Evolutionary conservation across 768 basidiomycete genomes (phyloP).

Genomic region (Rossbeevera mucosa): DNA sequence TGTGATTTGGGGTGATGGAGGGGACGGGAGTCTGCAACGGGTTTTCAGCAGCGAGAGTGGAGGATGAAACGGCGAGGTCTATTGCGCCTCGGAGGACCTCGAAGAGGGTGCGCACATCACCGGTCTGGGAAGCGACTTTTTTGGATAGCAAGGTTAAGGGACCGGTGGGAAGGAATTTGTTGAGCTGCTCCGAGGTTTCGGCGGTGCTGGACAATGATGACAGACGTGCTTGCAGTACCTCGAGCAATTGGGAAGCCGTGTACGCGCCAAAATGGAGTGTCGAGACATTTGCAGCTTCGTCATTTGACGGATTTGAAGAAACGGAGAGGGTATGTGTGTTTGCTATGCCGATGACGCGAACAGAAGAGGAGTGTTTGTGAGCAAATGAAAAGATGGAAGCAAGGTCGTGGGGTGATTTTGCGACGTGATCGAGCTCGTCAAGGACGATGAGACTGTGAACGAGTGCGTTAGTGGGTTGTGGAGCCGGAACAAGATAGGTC

Average conservation of each 20-base stretch:
- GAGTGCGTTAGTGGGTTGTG: conserved; percentile 21
- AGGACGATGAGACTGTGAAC: conserved; percentile 63
- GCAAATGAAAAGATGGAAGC: conserved; percentile 66
- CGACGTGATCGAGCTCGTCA: conserved; percentile 84
- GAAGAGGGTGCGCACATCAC: conserved; percentile 77
- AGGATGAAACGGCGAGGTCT: conserved; percentile 51
- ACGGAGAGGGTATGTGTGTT: conserved; percentile 84
- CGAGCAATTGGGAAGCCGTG: conserved; percentile 61
- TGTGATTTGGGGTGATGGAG: conserved; percentile 58
- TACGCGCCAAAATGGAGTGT: conserved; percentile 84
- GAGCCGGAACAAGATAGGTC: neutral
- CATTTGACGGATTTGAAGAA: conserved; percentile 37
- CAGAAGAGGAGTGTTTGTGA: conserved; percentile 41
- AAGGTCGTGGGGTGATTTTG: conserved; percentile 54
- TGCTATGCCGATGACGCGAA: conserved; percentile 80
- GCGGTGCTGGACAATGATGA: conserved; percentile 41
- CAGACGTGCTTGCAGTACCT: conserved; percentile 65
- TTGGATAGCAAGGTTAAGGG: conserved; percentile 69
- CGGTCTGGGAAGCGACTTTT: conserved; percentile 77
- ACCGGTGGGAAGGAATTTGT: conserved; percentile 58
- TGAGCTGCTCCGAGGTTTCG: conserved; percentile 29
- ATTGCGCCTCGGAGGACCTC: conserved; percentile 80
- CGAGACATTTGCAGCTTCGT: conserved; percentile 38
- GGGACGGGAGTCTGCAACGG: conserved; percentile 35
- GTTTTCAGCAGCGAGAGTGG: conserved; percentile 14